Evolutionary conservation across 345 rosid genomes (phyloP), one percentile per base, ranked within the genome.

Genomic region (Laguncularia racemosa): DNA sequence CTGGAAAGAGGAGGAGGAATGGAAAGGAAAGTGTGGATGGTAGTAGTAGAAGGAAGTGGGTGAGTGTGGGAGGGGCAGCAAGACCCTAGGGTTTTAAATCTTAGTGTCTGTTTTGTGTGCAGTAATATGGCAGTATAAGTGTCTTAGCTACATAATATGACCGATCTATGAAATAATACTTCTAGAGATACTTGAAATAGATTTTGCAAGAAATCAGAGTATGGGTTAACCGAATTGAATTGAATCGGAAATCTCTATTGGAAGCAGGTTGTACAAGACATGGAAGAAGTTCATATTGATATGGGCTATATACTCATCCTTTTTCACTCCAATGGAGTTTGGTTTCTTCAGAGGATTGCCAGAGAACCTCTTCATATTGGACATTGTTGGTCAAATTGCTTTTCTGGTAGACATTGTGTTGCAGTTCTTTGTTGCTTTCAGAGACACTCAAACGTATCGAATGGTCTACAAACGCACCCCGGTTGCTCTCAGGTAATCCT

Each of bases 311-410:
- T 86, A 89, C 71, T 89, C 97, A 0, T 89, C 97, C 46, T 80
- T 81, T 78, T 86, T 86, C 63, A 89, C 97, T 48, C 97, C 97
- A 1, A 18, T 89, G 80, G 95, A 89, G 81, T 89, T 89, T 16
- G 97, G 89, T 3, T 89, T 89, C 81, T 89, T 82, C 73, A 75
- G 89, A 17, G 97, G 95, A 57, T 72, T 89, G 16, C 91, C 91
- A 33, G 63, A 76, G 59, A 77, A 75, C 52, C 88, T 89, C 56
- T 82, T 82, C 57, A 53, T 86, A 43, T 71, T 86, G 43, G 97
- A 89, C 77, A 81, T 89, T 44, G 82, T 60, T 45, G 95, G 97
- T 44, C 95, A 89, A 63, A 3, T 84, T 8, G 95, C 89, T 56
- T 86, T 89, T 75, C 78, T 89, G 52, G 2, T 89, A 2, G 97